Evolutionary conservation across 805 yeast species (phyloP).

Genomic region (Nakazawaea holstii): DNA sequence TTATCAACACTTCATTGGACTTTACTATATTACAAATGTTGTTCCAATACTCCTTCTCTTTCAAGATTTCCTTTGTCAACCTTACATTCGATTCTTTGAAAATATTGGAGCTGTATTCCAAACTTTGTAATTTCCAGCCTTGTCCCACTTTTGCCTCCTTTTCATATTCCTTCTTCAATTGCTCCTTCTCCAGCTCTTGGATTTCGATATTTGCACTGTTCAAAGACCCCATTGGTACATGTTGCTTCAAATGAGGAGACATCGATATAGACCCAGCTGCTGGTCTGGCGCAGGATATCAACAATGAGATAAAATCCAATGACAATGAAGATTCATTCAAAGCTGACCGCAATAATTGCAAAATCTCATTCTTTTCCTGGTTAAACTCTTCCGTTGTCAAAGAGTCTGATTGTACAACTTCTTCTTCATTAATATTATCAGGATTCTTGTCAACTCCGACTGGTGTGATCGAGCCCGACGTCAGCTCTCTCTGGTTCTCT

Average conservation of each 20-base stretch:
- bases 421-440: conserved; percentile 11
- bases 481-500: conserved; percentile 15
- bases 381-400: conserved; percentile 35
- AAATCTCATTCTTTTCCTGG: conserved; percentile 46
- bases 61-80: conserved; percentile 46
- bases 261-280: conserved; percentile 83
- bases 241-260: conserved; percentile 75
- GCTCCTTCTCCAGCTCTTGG: conserved; percentile 15
- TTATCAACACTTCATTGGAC: conserved; percentile 59
- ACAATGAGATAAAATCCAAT: conserved; percentile 78
- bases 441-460: not conserved
- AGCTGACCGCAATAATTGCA: conserved; percentile 55
- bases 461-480: not conserved
- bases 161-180: conserved; percentile 12
- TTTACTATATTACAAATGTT: conserved; percentile 37
- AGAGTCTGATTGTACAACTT: conserved; percentile 10
- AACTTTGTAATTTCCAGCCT: conserved; percentile 83
- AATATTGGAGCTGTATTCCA: conserved; percentile 47
- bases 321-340: conserved; percentile 86
- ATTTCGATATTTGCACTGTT: conserved; percentile 38
- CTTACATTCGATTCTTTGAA: conserved; percentile 47
- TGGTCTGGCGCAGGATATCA: conserved; percentile 77
- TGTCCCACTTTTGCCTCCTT: conserved; percentile 40
- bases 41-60: conserved; percentile 69
- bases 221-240: conserved; percentile 71